Percentiles rank a stretch among this genome's conserved stretches.
These are phyloP conservation scores for Russula emetica DNA, from an alignment of 768 basidiomycete genomes.

Conservation along the genomic window DNA sequence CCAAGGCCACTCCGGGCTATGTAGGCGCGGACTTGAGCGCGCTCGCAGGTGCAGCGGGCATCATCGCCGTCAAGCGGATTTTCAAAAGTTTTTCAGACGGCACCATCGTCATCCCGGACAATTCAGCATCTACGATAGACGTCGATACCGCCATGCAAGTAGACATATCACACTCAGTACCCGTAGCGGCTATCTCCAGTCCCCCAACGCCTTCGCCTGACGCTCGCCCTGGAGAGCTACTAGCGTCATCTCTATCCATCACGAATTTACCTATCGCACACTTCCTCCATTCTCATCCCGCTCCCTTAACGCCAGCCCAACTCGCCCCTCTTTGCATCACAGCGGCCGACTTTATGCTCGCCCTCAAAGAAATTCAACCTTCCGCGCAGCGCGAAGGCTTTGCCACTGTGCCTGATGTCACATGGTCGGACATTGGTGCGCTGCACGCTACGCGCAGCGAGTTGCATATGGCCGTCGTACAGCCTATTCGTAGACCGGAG, in stretches of 20 bases:
- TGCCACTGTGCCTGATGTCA: conserved; percentile 92
- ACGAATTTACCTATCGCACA: conserved; percentile 67
- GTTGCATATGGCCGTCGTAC: conserved; percentile 95
- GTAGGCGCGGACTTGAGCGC: conserved; percentile 94
- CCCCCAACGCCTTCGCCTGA: conserved; percentile 20
- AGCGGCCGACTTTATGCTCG: conserved; percentile 69
- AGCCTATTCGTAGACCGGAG: conserved; percentile 87
- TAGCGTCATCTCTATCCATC: conserved; percentile 35
- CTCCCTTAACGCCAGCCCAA: conserved; percentile 69
- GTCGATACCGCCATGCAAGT: conserved; percentile 38
- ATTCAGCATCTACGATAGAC: conserved; percentile 30
- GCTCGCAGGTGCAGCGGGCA: conserved; percentile 88
- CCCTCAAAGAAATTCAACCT: conserved; percentile 88
- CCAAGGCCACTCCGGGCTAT: conserved; percentile 94
- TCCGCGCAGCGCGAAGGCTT: conserved; percentile 98
- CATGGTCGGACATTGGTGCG: conserved; percentile 93
- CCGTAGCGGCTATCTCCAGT: neutral
- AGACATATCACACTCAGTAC: conserved; percentile 30
- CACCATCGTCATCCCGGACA: conserved; percentile 51
- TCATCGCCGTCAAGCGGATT: conserved; percentile 94
- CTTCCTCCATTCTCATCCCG: conserved; percentile 85
- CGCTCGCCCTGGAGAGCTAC: conserved; percentile 30
- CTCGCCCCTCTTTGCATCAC: conserved; percentile 81
- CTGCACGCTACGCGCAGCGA: conserved; percentile 83
- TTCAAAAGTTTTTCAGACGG: conserved; percentile 69